Conservation (phyloP, 345 rosid species). For the Erodium maritimum region DNA sequence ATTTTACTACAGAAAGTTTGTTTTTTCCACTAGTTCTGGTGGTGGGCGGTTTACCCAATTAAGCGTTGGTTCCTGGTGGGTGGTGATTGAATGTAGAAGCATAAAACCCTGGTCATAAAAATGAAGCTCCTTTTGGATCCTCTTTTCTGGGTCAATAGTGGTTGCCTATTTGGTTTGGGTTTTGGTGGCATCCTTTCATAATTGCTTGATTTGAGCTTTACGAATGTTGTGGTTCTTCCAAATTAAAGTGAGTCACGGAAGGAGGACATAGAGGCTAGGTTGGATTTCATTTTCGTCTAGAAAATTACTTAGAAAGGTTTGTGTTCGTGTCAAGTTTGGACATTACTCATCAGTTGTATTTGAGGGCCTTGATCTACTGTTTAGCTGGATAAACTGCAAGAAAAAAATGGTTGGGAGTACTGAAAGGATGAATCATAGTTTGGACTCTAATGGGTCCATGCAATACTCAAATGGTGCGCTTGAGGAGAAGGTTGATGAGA, state of each 20-base stretch:
- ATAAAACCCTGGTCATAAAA: not conserved
- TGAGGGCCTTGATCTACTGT: not conserved
- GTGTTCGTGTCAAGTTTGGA: not conserved
- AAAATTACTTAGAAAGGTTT: not conserved
- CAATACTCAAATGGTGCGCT: slow-evolving; percentile 33
- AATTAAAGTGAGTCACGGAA: not conserved
- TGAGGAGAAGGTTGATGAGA: slow-evolving; percentile 75
- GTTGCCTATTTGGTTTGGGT: not conserved
- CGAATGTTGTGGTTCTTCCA: not conserved
- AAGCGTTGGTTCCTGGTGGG: not conserved
- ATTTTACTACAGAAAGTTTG: too few relatives aligned
- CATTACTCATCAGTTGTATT: not conserved
- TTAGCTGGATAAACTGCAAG: not conserved
- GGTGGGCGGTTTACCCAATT: not conserved
- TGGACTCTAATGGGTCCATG: slow-evolving; percentile 34
- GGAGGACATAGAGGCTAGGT: not conserved
- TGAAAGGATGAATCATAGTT: slow-evolving; percentile 17
- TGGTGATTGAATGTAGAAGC: not conserved
- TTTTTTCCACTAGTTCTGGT: not conserved
- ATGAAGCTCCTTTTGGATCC: not conserved
- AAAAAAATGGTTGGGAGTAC: slow-evolving; percentile 36
- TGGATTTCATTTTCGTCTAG: too few relatives aligned
- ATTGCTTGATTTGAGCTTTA: not conserved
- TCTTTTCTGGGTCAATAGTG: not conserved
- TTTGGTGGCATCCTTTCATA: not conserved